phyloP scores from a whole-genome alignment of 768 basidiomycete species.

The Phlebiopsis flavidoalba region DNA sequence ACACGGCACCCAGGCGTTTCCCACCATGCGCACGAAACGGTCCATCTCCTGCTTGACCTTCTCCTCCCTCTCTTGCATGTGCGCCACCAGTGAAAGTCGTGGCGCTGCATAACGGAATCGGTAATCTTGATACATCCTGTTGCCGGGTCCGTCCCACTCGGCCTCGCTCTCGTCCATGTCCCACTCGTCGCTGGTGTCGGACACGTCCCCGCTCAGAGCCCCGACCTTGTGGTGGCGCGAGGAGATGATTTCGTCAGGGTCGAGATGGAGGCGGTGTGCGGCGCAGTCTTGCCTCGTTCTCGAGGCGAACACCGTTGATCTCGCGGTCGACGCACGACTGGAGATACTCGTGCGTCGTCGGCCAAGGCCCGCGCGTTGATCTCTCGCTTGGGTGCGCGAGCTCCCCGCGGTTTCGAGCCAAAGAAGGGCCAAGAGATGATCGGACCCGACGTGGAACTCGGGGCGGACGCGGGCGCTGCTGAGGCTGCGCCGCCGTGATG shows the following conservation, averaged over 20 bases:
- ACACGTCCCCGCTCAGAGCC: conserved; percentile 67
- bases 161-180: conserved; percentile 76
- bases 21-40: conserved; percentile 68
- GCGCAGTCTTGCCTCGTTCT: conserved; percentile 72
- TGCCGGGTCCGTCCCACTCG: conserved; percentile 74
- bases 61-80: conserved; percentile 59
- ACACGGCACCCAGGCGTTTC: conserved; percentile 35
- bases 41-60: conserved; percentile 64
- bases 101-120: conserved; percentile 25
- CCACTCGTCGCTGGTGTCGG: conserved; percentile 77
- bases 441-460: conserved; percentile 63
- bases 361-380: conserved; percentile 79
- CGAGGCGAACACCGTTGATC: conserved; percentile 63
- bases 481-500: background rate
- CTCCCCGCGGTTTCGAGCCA: conserved; percentile 75
- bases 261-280: conserved; percentile 70
- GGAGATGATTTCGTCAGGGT: conserved; percentile 69
- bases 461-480: conserved; percentile 7
- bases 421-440: conserved; percentile 93
- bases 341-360: conserved; percentile 53
- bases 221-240: conserved; percentile 65
- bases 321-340: conserved; percentile 68
- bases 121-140: conserved; percentile 79
- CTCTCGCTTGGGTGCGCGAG: conserved; percentile 57
- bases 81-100: conserved; percentile 58